Percentiles rank a stretch among this genome's conserved stretches.
Evolutionary conservation across 2,329 filamentous ascomycete species (phyloP).

Genomic region (Lasiodiplodia hormozganensis): DNA sequence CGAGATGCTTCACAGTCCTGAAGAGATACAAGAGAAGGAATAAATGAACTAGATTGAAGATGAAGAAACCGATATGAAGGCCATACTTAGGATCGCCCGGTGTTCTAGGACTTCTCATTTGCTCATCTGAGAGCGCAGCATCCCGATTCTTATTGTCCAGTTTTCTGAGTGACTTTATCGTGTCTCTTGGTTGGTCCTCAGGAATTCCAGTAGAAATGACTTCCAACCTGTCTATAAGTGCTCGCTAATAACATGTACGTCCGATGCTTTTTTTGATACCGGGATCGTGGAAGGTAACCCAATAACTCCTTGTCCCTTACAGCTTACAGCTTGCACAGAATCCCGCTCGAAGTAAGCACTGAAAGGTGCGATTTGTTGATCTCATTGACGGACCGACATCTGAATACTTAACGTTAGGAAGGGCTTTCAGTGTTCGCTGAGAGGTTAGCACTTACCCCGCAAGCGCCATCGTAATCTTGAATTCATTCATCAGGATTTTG

Average conservation of each 20-base stretch:
- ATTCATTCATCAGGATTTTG: slow-evolving; percentile 46
- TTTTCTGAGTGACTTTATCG: neutral
- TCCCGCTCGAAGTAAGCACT: slow-evolving; percentile 4
- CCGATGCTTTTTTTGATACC: neutral
- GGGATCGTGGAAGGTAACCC: neutral
- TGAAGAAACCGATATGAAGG: too few species aligned
- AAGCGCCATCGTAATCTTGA: slow-evolving; percentile 40
- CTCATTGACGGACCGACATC: slow-evolving; percentile 26
- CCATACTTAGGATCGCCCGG: too few species aligned
- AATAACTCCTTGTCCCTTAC: neutral
- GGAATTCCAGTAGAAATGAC: neutral
- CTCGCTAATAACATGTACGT: neutral
- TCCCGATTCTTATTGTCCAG: too few species aligned
- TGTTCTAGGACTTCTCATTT: too few species aligned
- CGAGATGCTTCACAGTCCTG: too few species aligned
- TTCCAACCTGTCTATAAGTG: neutral
- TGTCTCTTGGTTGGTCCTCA: neutral
- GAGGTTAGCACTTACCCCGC: slow-evolving; percentile 33
- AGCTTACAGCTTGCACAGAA: slow-evolving; percentile 16
- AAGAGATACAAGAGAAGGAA: too few species aligned
- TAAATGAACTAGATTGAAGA: too few species aligned
- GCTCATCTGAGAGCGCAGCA: too few species aligned
- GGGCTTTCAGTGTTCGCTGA: too few species aligned
- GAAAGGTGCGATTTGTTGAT: slow-evolving; percentile 28
- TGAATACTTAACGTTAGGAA: neutral